Evolutionary conservation across 495 filamentous ascomycete species (phyloP).

Genomic region (Penicillium cataractarum): DNA sequence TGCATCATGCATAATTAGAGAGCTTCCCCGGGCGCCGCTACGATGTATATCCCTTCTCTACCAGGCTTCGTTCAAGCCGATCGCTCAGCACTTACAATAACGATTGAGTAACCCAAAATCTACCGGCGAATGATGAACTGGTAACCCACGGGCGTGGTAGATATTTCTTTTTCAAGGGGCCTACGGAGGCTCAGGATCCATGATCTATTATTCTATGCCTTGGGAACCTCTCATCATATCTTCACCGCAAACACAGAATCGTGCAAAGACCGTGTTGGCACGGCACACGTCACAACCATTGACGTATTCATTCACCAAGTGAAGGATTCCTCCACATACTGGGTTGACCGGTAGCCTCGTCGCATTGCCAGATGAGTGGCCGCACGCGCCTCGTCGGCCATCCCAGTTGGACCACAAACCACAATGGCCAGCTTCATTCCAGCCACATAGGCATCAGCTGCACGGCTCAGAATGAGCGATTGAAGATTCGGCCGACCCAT

Average conservation of each 20-base stretch:
- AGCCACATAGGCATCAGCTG: conserved; percentile 30
- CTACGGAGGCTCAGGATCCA: background rate
- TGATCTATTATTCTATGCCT: background rate
- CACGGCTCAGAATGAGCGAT: conserved; percentile 36
- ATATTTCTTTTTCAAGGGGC: conserved; percentile 10
- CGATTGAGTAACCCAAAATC: background rate
- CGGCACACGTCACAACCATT: background rate
- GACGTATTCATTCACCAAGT: conserved; percentile 32
- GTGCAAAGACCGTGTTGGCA: background rate
- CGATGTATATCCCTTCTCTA: conserved; percentile 1
- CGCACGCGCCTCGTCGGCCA: conserved; percentile 53
- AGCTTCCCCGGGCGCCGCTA: background rate
- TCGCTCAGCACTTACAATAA: conserved; percentile 1
- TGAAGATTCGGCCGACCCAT: conserved; percentile 37
- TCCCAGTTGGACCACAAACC: conserved; percentile 51
- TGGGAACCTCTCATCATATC: background rate
- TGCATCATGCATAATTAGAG: conserved; percentile 9
- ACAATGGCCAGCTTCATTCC: conserved; percentile 43
- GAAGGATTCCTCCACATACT: conserved; percentile 52
- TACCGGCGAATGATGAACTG: conserved; percentile 1
- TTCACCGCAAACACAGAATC: background rate
- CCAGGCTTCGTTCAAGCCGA: conserved; percentile 1
- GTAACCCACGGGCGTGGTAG: background rate
- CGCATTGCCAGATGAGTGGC: conserved; percentile 43
- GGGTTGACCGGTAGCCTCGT: conserved; percentile 36